phyloP scores from a whole-genome alignment of 1,284 basidiomycete species.

The Austropuccinia psidii region DNA sequence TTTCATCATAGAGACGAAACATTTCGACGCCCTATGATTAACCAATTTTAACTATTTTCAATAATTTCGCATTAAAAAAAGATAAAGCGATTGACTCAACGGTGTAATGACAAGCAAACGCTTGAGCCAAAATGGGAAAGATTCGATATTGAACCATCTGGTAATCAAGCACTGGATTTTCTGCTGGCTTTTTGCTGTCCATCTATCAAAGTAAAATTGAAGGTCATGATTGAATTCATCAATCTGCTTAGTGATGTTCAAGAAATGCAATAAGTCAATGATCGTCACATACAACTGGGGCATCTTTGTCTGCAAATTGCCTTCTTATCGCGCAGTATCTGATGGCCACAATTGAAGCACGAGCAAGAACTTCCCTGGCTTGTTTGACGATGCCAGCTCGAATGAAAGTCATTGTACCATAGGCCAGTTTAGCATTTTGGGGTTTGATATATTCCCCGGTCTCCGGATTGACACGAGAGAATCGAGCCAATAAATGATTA shows the following conservation, averaged over 20 bases:
- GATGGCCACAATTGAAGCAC: conserved; percentile 48
- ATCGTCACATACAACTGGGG: conserved; percentile 46
- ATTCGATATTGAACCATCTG: conserved; percentile 47
- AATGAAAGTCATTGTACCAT: conserved; percentile 45
- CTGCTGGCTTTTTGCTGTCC: conserved; percentile 43
- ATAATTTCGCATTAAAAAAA: conserved; percentile 38
- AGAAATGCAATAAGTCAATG: conserved; percentile 9
- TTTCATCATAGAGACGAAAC: conserved; percentile 47
- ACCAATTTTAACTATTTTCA: background rate
- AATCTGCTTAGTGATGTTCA: background rate
- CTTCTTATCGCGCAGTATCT: conserved; percentile 49
- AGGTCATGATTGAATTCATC: background rate
- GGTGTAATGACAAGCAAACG: conserved; percentile 49
- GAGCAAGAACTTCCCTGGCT: conserved; percentile 46
- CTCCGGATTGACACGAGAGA: conserved; percentile 46
- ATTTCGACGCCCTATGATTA: conserved; percentile 42
- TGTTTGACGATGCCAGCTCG: conserved; percentile 48
- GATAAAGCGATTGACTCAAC: background rate
- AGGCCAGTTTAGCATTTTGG: conserved; percentile 42
- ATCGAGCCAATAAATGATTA: conserved; percentile 48
- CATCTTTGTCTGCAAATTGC: conserved; percentile 49
- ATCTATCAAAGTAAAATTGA: background rate
- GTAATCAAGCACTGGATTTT: conserved; percentile 49
- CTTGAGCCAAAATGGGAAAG: conserved; percentile 49
- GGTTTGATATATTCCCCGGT: conserved; percentile 42